Base-by-base conservation (phyloP, 371 early-diverging fungal genomes). In the Chytridium lagenaria region DNA sequence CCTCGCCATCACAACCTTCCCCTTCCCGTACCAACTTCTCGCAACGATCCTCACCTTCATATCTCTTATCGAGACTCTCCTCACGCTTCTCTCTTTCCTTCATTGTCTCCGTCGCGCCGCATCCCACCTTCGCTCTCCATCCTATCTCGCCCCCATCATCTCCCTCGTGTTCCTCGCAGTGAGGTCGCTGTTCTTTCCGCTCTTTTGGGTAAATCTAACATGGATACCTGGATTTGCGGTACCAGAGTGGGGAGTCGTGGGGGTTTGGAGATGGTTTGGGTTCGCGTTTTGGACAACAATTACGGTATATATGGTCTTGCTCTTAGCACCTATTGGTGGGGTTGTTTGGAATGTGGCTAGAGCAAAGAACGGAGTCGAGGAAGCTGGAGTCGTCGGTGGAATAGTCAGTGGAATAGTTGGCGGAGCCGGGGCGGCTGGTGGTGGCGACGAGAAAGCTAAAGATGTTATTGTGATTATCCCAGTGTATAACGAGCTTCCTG, bases 401-500 rank as follows among this genome's bases (percentile, higher is more conserved):
- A n/a, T n/a, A n/a, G n/a, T n/a, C n/a, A n/a, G n/a, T n/a, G n/a
- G n/a, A n/a, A n/a, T n/a, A n/a, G n/a, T n/a, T n/a, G 57, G 57
- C 16, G 57, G 10, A 10, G 26, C 10, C 15, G 57, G 57, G 22
- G 57, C 10, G 57, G 26, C 10, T 5, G 57, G 57, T 5, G 44
- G 19, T 7, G 10, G 10, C 7, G 57, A 15, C 7, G 61, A 61
- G 36, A 61, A 61, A 10, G 61, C 34, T 28, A 31, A 34, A 23
- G 34, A 61, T 26, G 36, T 61, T 30, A 34, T 61, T 37, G 61
- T 61, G 19, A 40, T 66, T 33, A 40, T 66, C 3, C 39, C 66
- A 44, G 44, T 66, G 2, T 66, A 66, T 33, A 66, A 66, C n/a
- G 66, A 66, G 66, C 66, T 49, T 28, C 40, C 66, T 23, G 49